Evolutionary conservation across 2,329 filamentous ascomycete species (phyloP).

Genomic region (Clarireedia monteithiana): DNA sequence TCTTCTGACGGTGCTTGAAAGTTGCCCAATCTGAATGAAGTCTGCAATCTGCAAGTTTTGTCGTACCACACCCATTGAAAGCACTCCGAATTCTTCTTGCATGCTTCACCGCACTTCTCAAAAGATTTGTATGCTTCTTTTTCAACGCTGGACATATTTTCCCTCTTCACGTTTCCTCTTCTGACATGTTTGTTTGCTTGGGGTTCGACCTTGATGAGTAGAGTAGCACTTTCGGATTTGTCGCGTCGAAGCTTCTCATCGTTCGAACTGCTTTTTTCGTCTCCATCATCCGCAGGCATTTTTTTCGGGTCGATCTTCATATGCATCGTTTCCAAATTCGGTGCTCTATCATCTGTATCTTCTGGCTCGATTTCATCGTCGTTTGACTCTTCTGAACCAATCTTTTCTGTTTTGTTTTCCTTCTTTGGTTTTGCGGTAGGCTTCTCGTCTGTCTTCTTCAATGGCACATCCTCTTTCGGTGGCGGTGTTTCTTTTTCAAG

Average conservation of each 20-base stretch:
- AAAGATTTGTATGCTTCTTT: slow-evolving; percentile 34
- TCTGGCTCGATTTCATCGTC: background rate
- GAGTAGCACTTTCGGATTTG: too few species aligned
- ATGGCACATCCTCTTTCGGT: background rate
- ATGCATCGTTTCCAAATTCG: background rate
- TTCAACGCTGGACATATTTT: background rate
- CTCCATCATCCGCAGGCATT: background rate
- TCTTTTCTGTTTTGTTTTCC: background rate
- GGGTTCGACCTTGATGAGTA: background rate
- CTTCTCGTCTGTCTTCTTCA: background rate
- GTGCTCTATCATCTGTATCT: background rate
- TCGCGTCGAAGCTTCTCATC: too few species aligned
- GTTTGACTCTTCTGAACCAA: background rate
- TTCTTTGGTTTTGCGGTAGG: too few species aligned
- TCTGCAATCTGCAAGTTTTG: slow-evolving; percentile 13
- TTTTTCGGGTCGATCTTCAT: background rate
- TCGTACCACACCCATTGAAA: slow-evolving; percentile 31
- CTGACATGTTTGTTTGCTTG: slow-evolving; percentile 23
- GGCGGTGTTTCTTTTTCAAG: background rate
- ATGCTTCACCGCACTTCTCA: slow-evolving; percentile 43
- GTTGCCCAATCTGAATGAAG: slow-evolving; percentile 10
- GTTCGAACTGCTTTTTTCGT: background rate
- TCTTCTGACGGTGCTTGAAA: slow-evolving; percentile 3
- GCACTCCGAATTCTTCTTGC: slow-evolving; percentile 31
- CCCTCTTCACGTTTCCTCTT: background rate